Conservation (phyloP, 331 rosid species). For the Rhamnella rubrinervis region DNA sequence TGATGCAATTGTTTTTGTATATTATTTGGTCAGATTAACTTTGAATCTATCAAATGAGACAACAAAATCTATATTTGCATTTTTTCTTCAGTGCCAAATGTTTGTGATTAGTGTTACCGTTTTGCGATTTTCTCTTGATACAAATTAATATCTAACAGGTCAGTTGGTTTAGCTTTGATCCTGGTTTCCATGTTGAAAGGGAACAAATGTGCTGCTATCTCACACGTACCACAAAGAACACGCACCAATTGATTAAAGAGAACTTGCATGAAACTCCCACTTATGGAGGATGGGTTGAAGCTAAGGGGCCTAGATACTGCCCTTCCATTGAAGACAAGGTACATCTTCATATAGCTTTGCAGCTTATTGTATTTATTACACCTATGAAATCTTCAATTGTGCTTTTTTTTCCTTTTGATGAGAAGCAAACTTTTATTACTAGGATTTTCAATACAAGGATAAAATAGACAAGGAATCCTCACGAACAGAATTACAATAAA, state of each 20-base stretch:
- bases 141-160: conserved; percentile 60
- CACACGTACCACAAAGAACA: conserved; percentile 83
- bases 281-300: conserved; percentile 98
- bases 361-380: too few relatives aligned
- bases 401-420: too few relatives aligned
- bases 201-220: conserved; percentile 98
- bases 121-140: conserved; percentile 18
- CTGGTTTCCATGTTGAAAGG: conserved; percentile 82
- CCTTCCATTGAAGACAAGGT: conserved; percentile 99
- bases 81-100: conserved; percentile 17
- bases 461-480: too few relatives aligned
- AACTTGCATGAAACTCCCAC: conserved; percentile 97
- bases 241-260: conserved; percentile 84
- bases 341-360: conserved; percentile 7
- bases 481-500: too few relatives aligned
- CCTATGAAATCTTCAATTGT: too few relatives aligned
- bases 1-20: too few relatives aligned
- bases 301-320: conserved; percentile 98
- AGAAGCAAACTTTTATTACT: too few relatives aligned
- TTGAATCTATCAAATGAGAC: not conserved
- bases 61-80: conserved; percentile 11
- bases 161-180: conserved; percentile 95
- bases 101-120: conserved; percentile 13
- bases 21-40: too few relatives aligned
- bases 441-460: too few relatives aligned